Evolutionary conservation across 192 early-diverging fungal genomes (phyloP).

Genomic region (Gaertneriomyces sp.): DNA sequence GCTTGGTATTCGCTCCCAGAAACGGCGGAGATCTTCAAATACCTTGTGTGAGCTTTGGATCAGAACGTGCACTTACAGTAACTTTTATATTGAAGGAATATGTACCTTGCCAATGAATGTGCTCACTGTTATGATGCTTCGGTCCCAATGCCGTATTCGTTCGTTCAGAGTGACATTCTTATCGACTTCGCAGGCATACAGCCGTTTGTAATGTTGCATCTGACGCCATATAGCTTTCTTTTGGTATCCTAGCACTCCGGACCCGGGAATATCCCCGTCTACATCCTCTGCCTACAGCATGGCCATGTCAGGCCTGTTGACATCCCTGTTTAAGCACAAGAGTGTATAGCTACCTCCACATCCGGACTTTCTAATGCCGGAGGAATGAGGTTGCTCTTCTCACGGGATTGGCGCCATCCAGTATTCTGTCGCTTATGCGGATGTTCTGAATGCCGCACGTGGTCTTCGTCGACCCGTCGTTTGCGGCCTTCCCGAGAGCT

Average conservation of each 20-base stretch:
- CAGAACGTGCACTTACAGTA: neutral
- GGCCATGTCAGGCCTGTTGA: too few relatives aligned
- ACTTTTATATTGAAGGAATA: neutral
- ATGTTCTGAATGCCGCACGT: constrained; percentile 1
- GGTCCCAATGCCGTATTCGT: constrained; percentile 12
- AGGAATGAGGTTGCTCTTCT: too few relatives aligned
- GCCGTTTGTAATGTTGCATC: constrained; percentile 50
- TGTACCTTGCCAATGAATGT: constrained; percentile 19
- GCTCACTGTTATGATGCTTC: constrained; percentile 6
- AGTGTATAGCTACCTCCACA: too few relatives aligned
- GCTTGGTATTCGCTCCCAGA: neutral
- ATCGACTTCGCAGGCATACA: constrained; percentile 11
- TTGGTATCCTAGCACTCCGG: constrained; percentile 39
- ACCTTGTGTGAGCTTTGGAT: constrained; percentile 16
- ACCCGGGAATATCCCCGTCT: constrained; percentile 26
- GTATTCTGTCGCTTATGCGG: constrained; percentile 17
- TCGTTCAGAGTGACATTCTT: constrained; percentile 16
- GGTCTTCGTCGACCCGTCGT: constrained; percentile 24
- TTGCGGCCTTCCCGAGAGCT: constrained; percentile 13
- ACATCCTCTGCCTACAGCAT: constrained; percentile 5
- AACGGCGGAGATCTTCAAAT: constrained; percentile 24
- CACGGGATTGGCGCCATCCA: neutral
- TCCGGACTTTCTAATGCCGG: too few relatives aligned
- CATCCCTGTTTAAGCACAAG: too few relatives aligned
- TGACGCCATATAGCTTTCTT: constrained; percentile 50